A percentile compares a stretch with the other conserved stretches of the same genome.
Conservation (phyloP, 805 yeast species). For the Osmozyma mogii region DNA sequence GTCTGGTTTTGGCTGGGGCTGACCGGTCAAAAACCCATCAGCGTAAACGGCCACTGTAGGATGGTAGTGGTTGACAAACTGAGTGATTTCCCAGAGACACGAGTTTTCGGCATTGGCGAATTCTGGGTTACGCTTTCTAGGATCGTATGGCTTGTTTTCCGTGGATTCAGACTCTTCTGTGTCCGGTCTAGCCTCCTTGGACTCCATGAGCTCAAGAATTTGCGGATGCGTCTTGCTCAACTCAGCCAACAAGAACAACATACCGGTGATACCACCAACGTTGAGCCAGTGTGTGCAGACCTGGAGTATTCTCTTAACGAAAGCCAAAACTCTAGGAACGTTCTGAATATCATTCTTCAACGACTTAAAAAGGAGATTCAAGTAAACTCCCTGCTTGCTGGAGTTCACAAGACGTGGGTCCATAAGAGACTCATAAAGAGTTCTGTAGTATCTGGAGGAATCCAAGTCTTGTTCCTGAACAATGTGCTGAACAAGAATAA, state of each 20-base stretch:
- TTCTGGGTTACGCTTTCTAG: constrained; percentile 87
- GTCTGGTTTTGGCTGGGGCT: constrained; percentile 68
- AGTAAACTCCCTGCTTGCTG: constrained; percentile 86
- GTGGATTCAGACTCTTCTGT: constrained; percentile 29
- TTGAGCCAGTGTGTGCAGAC: constrained; percentile 80
- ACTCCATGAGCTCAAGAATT: constrained; percentile 53
- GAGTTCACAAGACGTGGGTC: constrained; percentile 80
- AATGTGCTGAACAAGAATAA: constrained; percentile 77
- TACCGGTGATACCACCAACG: constrained; percentile 81
- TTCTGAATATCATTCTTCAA: constrained; percentile 56
- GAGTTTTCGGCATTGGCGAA: constrained; percentile 79
- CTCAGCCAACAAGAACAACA: constrained; percentile 66
- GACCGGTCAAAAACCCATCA: constrained; percentile 46
- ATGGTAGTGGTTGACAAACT: constrained; percentile 75
- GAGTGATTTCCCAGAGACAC: constrained; percentile 79
- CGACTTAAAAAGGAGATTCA: constrained; percentile 79
- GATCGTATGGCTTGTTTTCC: constrained; percentile 48
- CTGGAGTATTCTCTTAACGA: constrained; percentile 85
- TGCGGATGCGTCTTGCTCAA: constrained; percentile 58
- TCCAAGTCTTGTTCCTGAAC: constrained; percentile 50
- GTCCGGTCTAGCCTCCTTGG: constrained; percentile 40
- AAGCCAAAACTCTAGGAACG: constrained; percentile 68
- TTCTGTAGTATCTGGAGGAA: constrained; percentile 69
- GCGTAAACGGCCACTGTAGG: constrained; percentile 88
- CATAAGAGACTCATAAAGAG: constrained; percentile 81